Conservation (phyloP, 257 asterid genomes). For the Scutellaria barbata region DNA sequence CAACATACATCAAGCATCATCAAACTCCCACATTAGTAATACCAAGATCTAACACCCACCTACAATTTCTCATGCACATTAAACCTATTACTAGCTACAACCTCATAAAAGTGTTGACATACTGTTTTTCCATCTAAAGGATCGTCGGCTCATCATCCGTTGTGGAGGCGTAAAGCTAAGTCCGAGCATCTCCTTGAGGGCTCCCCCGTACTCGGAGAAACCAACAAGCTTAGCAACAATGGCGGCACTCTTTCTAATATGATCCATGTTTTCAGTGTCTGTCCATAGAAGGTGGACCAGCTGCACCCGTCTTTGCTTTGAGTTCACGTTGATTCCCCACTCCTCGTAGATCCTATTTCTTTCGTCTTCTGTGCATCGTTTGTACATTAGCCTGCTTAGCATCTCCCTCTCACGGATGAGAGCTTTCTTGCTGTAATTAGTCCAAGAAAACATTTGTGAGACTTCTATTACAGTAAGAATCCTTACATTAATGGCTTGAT, state of each 20-base stretch:
- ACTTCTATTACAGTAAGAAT: no score
- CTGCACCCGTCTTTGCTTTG: slow-evolving; percentile 59
- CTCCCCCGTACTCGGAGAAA: slow-evolving; percentile 54
- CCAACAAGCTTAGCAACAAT: slow-evolving; percentile 69
- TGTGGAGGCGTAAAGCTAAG: slow-evolving; percentile 64
- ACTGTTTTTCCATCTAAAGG: slow-evolving; percentile 60
- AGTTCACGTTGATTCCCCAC: slow-evolving; percentile 60
- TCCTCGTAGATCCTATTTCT: slow-evolving; percentile 47
- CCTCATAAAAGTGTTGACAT: slow-evolving; percentile 46
- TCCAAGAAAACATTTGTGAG: slow-evolving; percentile 28
- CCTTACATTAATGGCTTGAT: no score
- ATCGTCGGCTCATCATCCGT: slow-evolving; percentile 43
- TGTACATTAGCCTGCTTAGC: slow-evolving; percentile 58
- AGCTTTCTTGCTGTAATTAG: slow-evolving; percentile 61
- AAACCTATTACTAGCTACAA: slow-evolving; percentile 15
- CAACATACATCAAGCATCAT: neutral
- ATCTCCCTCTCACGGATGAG: slow-evolving; percentile 64
- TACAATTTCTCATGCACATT: neutral
- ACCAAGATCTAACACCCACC: no score
- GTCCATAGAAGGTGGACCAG: slow-evolving; percentile 61
- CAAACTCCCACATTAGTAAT: neutral
- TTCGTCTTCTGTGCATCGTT: slow-evolving; percentile 52
- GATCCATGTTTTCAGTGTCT: slow-evolving; percentile 47
- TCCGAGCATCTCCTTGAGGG: slow-evolving; percentile 69
- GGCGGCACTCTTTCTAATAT: slow-evolving; percentile 55